These are phyloP conservation scores for Cyberlindnera maritima DNA, from an alignment of 805 yeast genomes.

Conservation along the genomic window DNA sequence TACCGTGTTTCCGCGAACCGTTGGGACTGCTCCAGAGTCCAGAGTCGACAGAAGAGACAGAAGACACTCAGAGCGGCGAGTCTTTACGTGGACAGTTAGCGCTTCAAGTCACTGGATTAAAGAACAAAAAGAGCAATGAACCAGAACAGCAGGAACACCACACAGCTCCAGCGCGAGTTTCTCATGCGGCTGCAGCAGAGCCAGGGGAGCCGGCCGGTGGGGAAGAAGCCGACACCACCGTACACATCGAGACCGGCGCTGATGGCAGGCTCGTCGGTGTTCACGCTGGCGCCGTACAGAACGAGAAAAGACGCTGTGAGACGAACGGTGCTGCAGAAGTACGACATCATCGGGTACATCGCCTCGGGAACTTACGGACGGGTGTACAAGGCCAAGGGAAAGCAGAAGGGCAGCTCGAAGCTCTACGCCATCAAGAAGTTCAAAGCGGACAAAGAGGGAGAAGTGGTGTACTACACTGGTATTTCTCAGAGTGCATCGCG, in stretches of 20 bases:
- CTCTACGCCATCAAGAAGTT: slow-evolving; percentile 85
- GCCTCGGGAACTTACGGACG: slow-evolving; percentile 99
- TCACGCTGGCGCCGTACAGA: slow-evolving; percentile 58
- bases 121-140: background rate
- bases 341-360: slow-evolving; percentile 88
- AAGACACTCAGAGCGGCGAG: background rate
- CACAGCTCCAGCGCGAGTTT: slow-evolving; percentile 26
- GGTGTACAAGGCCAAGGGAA: slow-evolving; percentile 80
- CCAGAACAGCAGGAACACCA: slow-evolving; percentile 6
- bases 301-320: slow-evolving; percentile 63
- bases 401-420: slow-evolving; percentile 17
- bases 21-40: background rate
- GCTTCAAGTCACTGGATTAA: too few species aligned
- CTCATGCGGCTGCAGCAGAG: slow-evolving; percentile 20
- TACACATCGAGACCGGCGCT: slow-evolving; percentile 36
- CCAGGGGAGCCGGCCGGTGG: slow-evolving; percentile 16
- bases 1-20: background rate
- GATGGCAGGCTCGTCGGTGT: slow-evolving; percentile 53
- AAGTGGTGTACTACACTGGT: slow-evolving; percentile 85
- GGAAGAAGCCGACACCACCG: slow-evolving; percentile 11
- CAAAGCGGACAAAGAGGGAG: slow-evolving; percentile 91
- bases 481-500: slow-evolving; percentile 94
- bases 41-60: background rate
- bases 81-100: too few species aligned
- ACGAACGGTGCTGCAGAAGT: slow-evolving; percentile 75